phyloP scores from a whole-genome alignment of 2,329 filamentous ascomycete genomes.

The Ophiostoma triangulosporum region DNA sequence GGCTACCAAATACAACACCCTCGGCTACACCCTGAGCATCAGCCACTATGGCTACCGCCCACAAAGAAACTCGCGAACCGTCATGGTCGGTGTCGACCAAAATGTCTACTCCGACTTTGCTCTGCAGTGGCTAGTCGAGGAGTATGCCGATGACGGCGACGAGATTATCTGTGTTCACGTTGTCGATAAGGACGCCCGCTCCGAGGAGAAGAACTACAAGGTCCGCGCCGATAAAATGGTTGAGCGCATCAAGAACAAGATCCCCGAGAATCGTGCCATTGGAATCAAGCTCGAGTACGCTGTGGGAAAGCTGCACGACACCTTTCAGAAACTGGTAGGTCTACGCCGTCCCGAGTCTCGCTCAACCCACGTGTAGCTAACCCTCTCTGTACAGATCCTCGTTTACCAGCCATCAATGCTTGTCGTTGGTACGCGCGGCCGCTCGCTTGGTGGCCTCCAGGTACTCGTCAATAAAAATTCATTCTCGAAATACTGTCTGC shows the following conservation, averaged over 20 bases:
- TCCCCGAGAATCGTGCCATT: constrained; percentile 66
- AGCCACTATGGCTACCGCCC: constrained; percentile 79
- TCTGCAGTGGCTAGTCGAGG: constrained; percentile 81
- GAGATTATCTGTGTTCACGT: constrained; percentile 85
- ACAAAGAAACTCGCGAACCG: constrained; percentile 68
- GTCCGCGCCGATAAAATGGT: constrained; percentile 64
- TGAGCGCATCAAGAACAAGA: constrained; percentile 64
- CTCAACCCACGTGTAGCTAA: not conserved
- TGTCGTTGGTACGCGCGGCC: constrained; percentile 76
- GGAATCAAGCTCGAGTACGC: constrained; percentile 77
- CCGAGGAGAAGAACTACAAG: constrained; percentile 57
- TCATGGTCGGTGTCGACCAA: constrained; percentile 82
- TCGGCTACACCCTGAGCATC: constrained; percentile 68
- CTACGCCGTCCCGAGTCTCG: not conserved
- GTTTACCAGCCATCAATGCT: constrained; percentile 86
- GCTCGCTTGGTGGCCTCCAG: constrained; percentile 74
- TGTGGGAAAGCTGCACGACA: constrained; percentile 77
- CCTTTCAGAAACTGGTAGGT: constrained; percentile 78
- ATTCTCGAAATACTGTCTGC: constrained; percentile 87
- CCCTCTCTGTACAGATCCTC: constrained; percentile 62
- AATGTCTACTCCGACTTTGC: constrained; percentile 88
- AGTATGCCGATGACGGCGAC: constrained; percentile 85
- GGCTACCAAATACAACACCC: constrained; percentile 43
- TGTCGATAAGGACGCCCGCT: constrained; percentile 67
- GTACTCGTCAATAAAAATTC: constrained; percentile 63